Percentiles rank a stretch among this genome's conserved stretches.
Conservation (phyloP, 1,139 yeast species). For the Yamadazyma sp. region DNA sequence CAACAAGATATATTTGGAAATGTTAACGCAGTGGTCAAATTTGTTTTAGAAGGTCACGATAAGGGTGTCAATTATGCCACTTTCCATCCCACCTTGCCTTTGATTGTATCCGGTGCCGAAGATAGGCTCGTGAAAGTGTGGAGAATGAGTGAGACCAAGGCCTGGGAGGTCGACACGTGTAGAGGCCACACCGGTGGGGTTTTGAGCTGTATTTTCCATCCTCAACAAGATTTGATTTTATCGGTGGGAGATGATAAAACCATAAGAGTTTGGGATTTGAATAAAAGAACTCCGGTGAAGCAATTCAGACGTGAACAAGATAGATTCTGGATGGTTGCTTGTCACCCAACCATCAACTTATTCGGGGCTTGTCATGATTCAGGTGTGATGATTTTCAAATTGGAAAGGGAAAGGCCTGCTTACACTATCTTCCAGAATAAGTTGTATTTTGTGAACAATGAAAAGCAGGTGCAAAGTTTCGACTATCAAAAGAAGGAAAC, state of each 20-base stretch:
- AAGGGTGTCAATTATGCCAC: constrained; percentile 99
- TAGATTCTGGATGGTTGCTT: constrained; percentile 89
- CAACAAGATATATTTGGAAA: constrained; percentile 94
- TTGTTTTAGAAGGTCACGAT: constrained; percentile 96
- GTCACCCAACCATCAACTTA: constrained; percentile 86
- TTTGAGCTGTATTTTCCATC: constrained; percentile 87
- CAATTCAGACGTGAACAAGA: constrained; percentile 94
- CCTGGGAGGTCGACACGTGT: constrained; percentile 99
- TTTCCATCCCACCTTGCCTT: constrained; percentile 94
- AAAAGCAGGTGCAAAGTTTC: constrained; percentile 80
- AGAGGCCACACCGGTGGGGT: constrained; percentile 97
- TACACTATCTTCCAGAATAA: constrained; percentile 68
- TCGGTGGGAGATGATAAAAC: constrained; percentile 97
- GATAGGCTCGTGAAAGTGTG: constrained; percentile 93
- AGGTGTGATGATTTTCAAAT: constrained; percentile 97
- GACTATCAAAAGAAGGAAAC: constrained; percentile 62
- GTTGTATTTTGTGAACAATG: constrained; percentile 75
- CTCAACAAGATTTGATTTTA: constrained; percentile 85
- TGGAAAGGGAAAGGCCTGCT: constrained; percentile 97
- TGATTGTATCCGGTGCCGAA: constrained; percentile 95
- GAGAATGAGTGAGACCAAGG: constrained; percentile 98
- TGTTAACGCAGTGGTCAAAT: constrained; percentile 92
- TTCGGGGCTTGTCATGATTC: constrained; percentile 97
- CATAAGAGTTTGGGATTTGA: constrained; percentile 96
- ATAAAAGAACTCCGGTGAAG: constrained; percentile 89